phyloP scores from a whole-genome alignment of 352 stramenopile species.

The Pythium apleroticum region DNA sequence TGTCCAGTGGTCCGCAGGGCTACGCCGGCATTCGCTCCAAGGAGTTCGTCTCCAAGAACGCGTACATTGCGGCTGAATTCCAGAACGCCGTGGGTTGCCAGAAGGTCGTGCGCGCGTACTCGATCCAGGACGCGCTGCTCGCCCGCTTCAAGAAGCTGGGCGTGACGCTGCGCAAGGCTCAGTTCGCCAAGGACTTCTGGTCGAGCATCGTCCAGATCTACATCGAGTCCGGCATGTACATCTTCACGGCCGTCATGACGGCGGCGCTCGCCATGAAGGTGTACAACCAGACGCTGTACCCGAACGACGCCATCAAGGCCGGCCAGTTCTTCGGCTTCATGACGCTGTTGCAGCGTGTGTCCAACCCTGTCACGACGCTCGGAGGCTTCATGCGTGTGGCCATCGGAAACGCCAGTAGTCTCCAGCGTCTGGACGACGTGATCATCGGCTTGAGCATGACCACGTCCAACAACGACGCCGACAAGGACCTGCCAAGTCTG shows the following conservation, averaged over 20 bases:
- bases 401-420: constrained; percentile 78
- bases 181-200: constrained; percentile 20
- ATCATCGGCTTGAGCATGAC: constrained; percentile 50
- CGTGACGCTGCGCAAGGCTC: no score
- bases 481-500: constrained; percentile 55
- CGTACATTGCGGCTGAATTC: constrained; percentile 54
- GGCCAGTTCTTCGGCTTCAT: constrained; percentile 82
- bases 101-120: constrained; percentile 19
- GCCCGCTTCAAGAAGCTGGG: no score
- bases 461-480: constrained; percentile 24
- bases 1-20: constrained; percentile 75
- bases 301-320: constrained; percentile 42
- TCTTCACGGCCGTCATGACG: no score
- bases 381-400: constrained; percentile 87
- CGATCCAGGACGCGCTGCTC: no score
- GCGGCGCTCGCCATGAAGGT: no score
- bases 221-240: no score
- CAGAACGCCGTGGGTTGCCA: constrained; percentile 79
- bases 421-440: constrained; percentile 83
- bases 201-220: constrained; percentile 66
- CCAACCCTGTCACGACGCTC: constrained; percentile 69
- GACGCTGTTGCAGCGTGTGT: constrained; percentile 70
- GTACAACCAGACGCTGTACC: not conserved
- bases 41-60: no score
- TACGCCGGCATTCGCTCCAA: constrained; percentile 39